Evolutionary conservation across 1,284 basidiomycete species (phyloP), one percentile per base, ranked within the genome.

Genomic region (Naganishia sp.): DNA sequence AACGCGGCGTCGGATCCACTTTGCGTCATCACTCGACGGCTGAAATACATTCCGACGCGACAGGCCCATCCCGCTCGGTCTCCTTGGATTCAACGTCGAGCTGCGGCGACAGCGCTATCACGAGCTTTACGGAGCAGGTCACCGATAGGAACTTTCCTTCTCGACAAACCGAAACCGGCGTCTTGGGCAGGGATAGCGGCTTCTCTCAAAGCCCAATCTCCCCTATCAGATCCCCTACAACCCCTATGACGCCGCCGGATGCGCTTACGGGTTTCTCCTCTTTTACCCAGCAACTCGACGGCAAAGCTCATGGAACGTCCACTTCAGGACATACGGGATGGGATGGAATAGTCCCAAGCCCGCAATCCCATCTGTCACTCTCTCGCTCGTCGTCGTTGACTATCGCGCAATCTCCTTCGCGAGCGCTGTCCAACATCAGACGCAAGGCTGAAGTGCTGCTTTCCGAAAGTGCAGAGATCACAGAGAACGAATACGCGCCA

Each of bases 351-450:
- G 45, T 11, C 9, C 6, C 25, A 15, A 61, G 21, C 35, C 58
- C 58, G 35, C 49, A 28, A 18, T 23, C 18, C 1, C 32, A 18
- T 3, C n/a, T 61, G 2, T 61, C 58, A 11, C 23, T 51, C 2
- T 61, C 58, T 15, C 35, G 58, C 7, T 23, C 58, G 28, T 61
- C 58, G n/a, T 51, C 58, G 1, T 18, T 61, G 3, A 50, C 58
- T 10, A 51, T 51, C 35, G 58, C 23, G 2, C 58, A 51, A 25
- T 61, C 58, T 28, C 47, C 58, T 28, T 61, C 39, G 11, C 23
- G 32, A 15, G 58, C 58, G 21, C 35, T 61, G 2, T 23, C 32
- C 10, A 50, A 61, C 32, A 28, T 61, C 7, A 51, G 21, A 15
- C 47, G 58, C 0, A 50, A 42, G n/a, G 58, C 58, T 15, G 47